Evolutionary conservation across 1,284 basidiomycete genomes (phyloP).

Genomic region (Boletus semigastroideus): DNA sequence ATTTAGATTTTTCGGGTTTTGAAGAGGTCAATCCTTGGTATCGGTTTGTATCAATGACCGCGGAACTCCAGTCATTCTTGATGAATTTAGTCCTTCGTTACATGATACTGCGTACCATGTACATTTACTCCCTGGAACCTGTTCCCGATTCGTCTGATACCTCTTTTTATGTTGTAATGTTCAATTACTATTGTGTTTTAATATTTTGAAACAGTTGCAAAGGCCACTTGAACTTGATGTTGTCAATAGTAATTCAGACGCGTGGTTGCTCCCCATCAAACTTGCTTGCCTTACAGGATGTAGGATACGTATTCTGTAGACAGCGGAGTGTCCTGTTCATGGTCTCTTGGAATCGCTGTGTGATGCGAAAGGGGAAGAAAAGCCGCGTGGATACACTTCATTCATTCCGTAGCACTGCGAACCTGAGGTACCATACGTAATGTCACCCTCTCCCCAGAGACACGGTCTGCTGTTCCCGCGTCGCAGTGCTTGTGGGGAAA

Average conservation of each 20-base stretch:
- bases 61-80: not conserved
- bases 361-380: not conserved
- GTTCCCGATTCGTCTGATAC: not conserved
- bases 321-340: not conserved
- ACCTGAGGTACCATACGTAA: not conserved
- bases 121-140: conserved; percentile 6
- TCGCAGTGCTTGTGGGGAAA: not conserved
- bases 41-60: conserved; percentile 10
- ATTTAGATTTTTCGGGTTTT: conserved; percentile 66
- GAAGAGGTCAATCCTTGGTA: conserved; percentile 1
- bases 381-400: not conserved
- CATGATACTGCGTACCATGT: conserved; percentile 16
- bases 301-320: not conserved
- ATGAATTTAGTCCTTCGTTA: not conserved
- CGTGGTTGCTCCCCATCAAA: not conserved
- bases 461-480: not conserved
- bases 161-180: conserved; percentile 3
- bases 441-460: not conserved
- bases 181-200: not conserved
- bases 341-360: too few species aligned
- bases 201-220: conserved; percentile 3
- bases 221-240: conserved; percentile 18
- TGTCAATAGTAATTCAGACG: conserved; percentile 5
- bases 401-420: not conserved
- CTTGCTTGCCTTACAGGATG: not conserved